Evolutionary conservation across 192 early-diverging fungal genomes (phyloP).

Genomic region (Coemansia umbellata): DNA sequence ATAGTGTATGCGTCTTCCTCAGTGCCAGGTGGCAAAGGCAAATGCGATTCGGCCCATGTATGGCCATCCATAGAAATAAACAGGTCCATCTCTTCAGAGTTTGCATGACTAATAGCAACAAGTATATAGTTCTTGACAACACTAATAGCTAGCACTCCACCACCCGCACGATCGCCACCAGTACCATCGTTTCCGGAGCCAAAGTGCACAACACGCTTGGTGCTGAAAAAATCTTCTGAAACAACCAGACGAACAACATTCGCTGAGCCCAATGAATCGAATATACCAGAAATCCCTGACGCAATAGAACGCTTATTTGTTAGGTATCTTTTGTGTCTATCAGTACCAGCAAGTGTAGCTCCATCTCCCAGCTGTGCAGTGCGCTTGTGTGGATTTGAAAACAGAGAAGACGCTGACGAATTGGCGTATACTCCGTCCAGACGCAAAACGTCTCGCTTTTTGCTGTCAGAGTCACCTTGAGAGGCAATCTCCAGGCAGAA

Average conservation of each 20-base stretch:
- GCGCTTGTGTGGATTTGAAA: constrained; percentile 14
- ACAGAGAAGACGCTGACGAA: no score
- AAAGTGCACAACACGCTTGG: constrained; percentile 55
- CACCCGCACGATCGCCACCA: constrained; percentile 51
- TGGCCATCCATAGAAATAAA: constrained; percentile 64
- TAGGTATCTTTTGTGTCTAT: no score
- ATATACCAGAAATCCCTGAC: constrained; percentile 14
- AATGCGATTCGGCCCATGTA: constrained; percentile 60
- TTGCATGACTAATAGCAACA: constrained; percentile 59
- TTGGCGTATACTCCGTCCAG: no score
- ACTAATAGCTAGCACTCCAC: constrained; percentile 71
- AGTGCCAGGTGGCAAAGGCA: constrained; percentile 52
- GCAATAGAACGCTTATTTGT: not conserved
- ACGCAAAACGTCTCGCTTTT: no score
- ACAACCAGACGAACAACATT: constrained; percentile 55
- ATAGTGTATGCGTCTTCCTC: constrained; percentile 77
- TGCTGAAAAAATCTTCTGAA: constrained; percentile 72
- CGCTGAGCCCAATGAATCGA: constrained; percentile 17
- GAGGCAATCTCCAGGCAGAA: constrained; percentile 61
- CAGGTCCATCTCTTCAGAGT: constrained; percentile 59
- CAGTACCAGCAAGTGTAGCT: not conserved
- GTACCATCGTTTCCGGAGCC: constrained; percentile 50
- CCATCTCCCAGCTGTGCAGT: constrained; percentile 12
- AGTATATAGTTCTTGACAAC: constrained; percentile 68
- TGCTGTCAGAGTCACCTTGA: no score